Percentiles rank a stretch among this genome's conserved stretches.
These are phyloP conservation scores for Aureobasidium zeae DNA, from an alignment of 2,329 filamentous ascomycete genomes.

Conservation along the genomic window DNA sequence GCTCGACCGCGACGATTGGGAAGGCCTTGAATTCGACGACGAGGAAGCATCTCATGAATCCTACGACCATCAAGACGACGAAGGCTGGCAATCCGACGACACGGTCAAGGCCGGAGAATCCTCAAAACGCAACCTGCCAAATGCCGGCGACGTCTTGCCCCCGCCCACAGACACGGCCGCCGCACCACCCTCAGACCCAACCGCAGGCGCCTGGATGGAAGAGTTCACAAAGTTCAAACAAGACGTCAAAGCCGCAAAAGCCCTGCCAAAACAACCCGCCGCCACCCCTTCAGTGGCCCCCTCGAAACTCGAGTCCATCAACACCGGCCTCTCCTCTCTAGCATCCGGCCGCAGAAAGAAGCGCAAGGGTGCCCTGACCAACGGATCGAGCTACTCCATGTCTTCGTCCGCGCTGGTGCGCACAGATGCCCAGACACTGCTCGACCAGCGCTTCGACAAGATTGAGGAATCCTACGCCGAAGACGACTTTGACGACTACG, in stretches of 20 bases:
- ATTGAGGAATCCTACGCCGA: conserved; percentile 73
- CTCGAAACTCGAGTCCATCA: conserved; percentile 58
- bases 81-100: conserved; percentile 90
- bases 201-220: conserved; percentile 73
- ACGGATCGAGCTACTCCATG: conserved; percentile 83
- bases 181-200: conserved; percentile 29
- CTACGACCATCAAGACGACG: conserved; percentile 45
- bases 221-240: conserved; percentile 89
- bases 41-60: conserved; percentile 18
- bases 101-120: conserved; percentile 58
- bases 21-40: conserved; percentile 44
- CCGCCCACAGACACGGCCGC: conserved; percentile 29
- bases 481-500: conserved; percentile 34
- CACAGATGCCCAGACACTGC: conserved; percentile 73
- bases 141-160: no score
- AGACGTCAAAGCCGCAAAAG: conserved; percentile 38
- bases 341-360: conserved; percentile 82
- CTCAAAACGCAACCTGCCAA: conserved; percentile 18
- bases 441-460: conserved; percentile 86
- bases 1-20: conserved; percentile 71
- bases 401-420: conserved; percentile 77
- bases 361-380: conserved; percentile 86
- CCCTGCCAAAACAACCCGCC: conserved; percentile 29
- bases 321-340: conserved; percentile 60
- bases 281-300: conserved; percentile 41